Evolutionary conservation across 352 stramenopile species (phyloP).

Genomic region (Phytophthora podocarpi): DNA sequence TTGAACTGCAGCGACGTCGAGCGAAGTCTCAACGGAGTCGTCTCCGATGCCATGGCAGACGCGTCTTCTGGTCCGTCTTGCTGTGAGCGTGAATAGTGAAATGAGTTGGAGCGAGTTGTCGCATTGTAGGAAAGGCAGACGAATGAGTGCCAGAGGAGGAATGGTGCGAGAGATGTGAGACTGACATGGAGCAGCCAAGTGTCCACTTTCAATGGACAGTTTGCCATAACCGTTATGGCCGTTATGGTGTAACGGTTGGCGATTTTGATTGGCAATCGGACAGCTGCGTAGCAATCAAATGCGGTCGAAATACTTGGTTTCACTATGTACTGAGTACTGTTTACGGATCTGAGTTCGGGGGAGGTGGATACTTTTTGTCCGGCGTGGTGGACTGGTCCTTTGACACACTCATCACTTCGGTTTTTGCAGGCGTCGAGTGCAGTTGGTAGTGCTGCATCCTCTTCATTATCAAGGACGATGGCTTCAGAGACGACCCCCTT

Average conservation of each 20-base stretch:
- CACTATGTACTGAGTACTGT: slow-evolving; percentile 21
- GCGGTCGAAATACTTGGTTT: not conserved
- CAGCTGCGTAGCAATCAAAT: slow-evolving; percentile 22
- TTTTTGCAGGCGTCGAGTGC: slow-evolving; percentile 4
- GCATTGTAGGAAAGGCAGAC: slow-evolving; percentile 19
- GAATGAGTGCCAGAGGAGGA: too few species aligned
- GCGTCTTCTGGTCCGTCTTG: slow-evolving; percentile 2
- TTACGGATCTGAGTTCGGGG: slow-evolving; percentile 17
- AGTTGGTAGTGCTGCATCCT: not conserved
- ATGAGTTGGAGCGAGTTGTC: slow-evolving; percentile 27
- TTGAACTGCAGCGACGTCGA: slow-evolving; percentile 38
- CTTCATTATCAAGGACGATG: slow-evolving; percentile 6
- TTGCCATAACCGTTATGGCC: too few species aligned
- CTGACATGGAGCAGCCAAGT: not conserved
- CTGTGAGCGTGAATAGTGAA: slow-evolving; percentile 3
- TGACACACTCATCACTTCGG: slow-evolving; percentile 24
- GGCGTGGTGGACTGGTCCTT: not conserved
- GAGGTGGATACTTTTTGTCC: slow-evolving; percentile 3
- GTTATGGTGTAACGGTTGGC: slow-evolving; percentile 8
- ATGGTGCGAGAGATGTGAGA: slow-evolving; percentile 18
- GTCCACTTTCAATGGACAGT: slow-evolving; percentile 20
- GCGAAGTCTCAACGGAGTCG: slow-evolving; percentile 24
- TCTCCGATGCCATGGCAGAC: slow-evolving; percentile 23
- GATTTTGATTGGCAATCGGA: slow-evolving; percentile 26
- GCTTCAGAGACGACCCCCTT: slow-evolving; percentile 32